These are phyloP conservation scores for Epichloe gansuensis DNA, from an alignment of 2,329 filamentous ascomycete genomes.

Conservation along the genomic window DNA sequence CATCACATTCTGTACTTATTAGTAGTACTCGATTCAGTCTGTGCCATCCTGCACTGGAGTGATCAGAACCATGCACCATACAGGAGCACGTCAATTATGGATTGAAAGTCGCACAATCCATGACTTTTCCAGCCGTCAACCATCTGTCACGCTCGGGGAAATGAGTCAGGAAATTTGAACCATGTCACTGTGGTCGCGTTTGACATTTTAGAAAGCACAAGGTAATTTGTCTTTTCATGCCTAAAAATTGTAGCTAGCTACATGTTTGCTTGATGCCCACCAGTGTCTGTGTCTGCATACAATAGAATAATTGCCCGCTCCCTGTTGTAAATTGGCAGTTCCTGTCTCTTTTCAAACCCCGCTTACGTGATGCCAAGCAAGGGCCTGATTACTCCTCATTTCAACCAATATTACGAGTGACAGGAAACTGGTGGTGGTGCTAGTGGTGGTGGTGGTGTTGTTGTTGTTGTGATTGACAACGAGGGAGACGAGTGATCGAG, in stretches of 20 bases:
- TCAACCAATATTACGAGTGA: conserved; percentile 1
- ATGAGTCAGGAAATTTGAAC: too few relatives aligned
- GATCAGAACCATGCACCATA: too few relatives aligned
- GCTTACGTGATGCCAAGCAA: neutral
- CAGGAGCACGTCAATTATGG: too few relatives aligned
- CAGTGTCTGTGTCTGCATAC: neutral
- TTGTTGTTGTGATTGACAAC: conserved; percentile 14
- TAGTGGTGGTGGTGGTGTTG: conserved; percentile 10
- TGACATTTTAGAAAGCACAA: too few relatives aligned
- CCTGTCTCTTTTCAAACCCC: neutral
- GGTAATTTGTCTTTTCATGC: neutral
- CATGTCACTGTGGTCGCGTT: too few relatives aligned
- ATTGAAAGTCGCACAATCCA: too few relatives aligned
- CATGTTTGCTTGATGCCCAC: conserved; percentile 1
- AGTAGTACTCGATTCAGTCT: too few relatives aligned
- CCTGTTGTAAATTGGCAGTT: neutral
- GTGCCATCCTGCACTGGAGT: too few relatives aligned
- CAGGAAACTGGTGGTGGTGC: neutral
- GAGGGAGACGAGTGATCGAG: neutral
- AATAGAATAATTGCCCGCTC: neutral
- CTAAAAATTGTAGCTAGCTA: conserved; percentile 6
- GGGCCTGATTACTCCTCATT: neutral
- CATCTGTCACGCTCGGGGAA: too few relatives aligned
- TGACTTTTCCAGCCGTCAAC: too few relatives aligned
- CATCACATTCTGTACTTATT: too few relatives aligned